A percentile compares a stretch with the other conserved stretches of the same genome.
Evolutionary conservation across 805 yeast genomes (phyloP).

Genomic region (Lipomyces sp.): DNA sequence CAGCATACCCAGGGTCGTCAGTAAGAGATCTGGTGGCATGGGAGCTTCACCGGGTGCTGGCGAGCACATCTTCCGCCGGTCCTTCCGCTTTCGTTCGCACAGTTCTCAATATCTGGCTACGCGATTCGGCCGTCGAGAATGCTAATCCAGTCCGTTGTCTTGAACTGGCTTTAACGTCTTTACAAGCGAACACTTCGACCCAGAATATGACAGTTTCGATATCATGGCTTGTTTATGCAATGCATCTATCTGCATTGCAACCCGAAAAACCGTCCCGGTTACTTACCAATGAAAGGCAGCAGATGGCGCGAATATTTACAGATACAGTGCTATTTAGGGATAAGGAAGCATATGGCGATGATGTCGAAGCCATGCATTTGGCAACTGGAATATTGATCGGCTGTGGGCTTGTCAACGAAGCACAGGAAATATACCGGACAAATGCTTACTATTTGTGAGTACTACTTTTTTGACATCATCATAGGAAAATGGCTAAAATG

Average conservation of each 20-base stretch:
- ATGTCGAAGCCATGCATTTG: conserved; percentile 36
- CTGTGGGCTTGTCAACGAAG: conserved; percentile 25
- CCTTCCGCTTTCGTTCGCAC: conserved; percentile 13
- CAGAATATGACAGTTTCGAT: conserved; percentile 35
- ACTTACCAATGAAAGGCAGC: not conserved
- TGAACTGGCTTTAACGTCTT: conserved; percentile 5
- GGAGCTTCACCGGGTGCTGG: conserved; percentile 19
- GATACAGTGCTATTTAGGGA: conserved; percentile 29
- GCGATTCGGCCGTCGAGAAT: conserved; percentile 4
- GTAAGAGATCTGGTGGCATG: not conserved
- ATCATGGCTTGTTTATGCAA: conserved; percentile 33
- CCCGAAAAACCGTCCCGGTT: not conserved
- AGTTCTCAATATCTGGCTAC: conserved; percentile 29
- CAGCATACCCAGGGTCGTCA: not conserved
- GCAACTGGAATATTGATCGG: conserved; percentile 35
- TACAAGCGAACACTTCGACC: conserved; percentile 18
- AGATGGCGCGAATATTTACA: conserved; percentile 22
- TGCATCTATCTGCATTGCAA: conserved; percentile 20
- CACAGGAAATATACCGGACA: conserved; percentile 23
- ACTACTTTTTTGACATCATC: not conserved
- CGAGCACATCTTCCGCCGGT: not conserved
- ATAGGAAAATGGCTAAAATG: not conserved
- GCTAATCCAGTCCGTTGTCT: conserved; percentile 7
- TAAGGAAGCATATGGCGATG: conserved; percentile 32
- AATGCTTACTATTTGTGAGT: conserved; percentile 31